A percentile compares a stretch with the other conserved stretches of the same genome.
These are phyloP conservation scores for Silene noctiflora DNA, from an alignment of 179 eudicot genomes.

Conservation along the genomic window DNA sequence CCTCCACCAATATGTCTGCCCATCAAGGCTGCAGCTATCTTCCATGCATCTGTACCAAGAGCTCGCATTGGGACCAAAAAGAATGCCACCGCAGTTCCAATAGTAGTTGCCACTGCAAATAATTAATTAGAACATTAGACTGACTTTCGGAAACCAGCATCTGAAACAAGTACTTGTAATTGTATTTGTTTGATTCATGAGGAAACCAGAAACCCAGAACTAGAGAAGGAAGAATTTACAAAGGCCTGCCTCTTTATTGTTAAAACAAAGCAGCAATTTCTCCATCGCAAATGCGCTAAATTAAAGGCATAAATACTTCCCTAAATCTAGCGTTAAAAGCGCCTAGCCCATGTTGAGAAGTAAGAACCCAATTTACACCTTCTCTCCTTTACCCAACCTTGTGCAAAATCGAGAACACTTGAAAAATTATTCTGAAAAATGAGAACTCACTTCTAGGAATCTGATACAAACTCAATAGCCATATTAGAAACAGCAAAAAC, in stretches of 20 bases:
- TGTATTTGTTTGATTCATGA: not conserved
- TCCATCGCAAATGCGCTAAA: slow-evolving; percentile 7
- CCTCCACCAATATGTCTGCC: slow-evolving; percentile 93
- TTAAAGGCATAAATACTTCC: not conserved
- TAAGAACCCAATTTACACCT: not conserved
- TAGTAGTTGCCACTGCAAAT: slow-evolving; percentile 62
- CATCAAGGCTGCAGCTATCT: slow-evolving; percentile 89
- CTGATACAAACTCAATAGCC: not conserved
- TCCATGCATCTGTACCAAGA: slow-evolving; percentile 82
- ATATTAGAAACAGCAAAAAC: not conserved
- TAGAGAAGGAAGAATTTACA: not conserved
- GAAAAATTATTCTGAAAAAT: not conserved
- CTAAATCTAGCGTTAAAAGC: not conserved
- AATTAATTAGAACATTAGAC: slow-evolving; percentile 19
- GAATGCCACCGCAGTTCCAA: slow-evolving; percentile 72
- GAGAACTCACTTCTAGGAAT: not conserved
- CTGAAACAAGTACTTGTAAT: not conserved
- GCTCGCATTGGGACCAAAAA: slow-evolving; percentile 76
- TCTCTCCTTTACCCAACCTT: not conserved
- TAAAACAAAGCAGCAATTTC: not conserved
- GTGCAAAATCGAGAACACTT: not conserved
- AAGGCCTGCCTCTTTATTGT: not conserved
- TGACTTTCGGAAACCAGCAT: slow-evolving; percentile 12
- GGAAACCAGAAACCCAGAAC: not conserved
- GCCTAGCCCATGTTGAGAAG: not conserved